Evolutionary conservation across 176 grass and related monocot species (phyloP).

Genomic region (Eremochloa ophiuroides): DNA sequence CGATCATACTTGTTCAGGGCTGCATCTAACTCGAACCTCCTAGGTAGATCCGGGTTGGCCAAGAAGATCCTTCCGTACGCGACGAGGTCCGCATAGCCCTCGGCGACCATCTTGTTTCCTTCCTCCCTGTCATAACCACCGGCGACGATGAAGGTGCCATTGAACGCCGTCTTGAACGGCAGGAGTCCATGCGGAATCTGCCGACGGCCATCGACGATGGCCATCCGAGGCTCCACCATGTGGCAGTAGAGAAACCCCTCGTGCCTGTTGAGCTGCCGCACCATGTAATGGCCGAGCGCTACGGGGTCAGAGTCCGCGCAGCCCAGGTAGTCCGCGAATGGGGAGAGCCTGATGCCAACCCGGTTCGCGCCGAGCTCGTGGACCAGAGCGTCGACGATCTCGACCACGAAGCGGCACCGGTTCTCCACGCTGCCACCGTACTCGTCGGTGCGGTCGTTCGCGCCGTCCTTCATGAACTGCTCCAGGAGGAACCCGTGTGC

Average conservation of each 20-base stretch:
- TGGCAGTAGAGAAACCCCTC: conserved; percentile 17
- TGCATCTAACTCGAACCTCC: background rate
- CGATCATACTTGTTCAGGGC: background rate
- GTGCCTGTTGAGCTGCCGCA: conserved; percentile 13
- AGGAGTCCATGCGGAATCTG: background rate
- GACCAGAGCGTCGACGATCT: conserved; percentile 15
- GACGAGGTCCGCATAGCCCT: background rate
- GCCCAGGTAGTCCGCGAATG: background rate
- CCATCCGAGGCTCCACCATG: conserved; percentile 25
- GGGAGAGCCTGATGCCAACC: conserved; percentile 18
- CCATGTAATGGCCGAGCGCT: background rate
- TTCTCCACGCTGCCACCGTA: conserved; percentile 32
- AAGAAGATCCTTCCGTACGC: background rate
- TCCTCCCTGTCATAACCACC: background rate
- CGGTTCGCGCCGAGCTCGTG: conserved; percentile 10
- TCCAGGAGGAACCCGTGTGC: conserved; percentile 25
- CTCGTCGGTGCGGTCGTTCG: conserved; percentile 21
- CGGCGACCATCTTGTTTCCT: background rate
- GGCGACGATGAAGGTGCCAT: conserved; percentile 6
- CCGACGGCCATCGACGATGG: background rate
- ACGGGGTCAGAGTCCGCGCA: conserved; percentile 16
- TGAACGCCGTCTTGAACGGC: background rate
- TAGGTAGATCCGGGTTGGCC: background rate
- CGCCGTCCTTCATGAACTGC: conserved; percentile 41
- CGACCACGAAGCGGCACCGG: conserved; percentile 21